Conservation (phyloP, 2,329 filamentous ascomycete genomes). For the Aspergillus arachidicola region DNA sequence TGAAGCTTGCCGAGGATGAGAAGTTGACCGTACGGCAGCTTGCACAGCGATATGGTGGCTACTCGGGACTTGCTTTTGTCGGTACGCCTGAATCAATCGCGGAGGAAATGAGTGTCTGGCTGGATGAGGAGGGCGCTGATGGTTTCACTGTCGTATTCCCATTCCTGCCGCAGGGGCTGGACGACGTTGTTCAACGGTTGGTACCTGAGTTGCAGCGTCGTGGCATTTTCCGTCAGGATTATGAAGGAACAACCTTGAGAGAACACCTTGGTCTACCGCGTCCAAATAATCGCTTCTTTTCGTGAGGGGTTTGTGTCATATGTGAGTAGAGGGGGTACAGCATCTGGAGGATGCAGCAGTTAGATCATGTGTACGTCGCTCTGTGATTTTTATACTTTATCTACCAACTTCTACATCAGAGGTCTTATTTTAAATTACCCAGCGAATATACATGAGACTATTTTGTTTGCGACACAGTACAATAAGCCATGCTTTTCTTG, state of each 20-base stretch:
- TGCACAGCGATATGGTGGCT: slow-evolving; percentile 54
- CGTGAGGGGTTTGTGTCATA: neutral
- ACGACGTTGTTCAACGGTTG: slow-evolving; percentile 51
- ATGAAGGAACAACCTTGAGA: slow-evolving; percentile 55
- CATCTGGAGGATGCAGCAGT: neutral
- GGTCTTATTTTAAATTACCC: neutral
- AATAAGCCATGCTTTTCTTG: neutral
- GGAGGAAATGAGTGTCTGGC: slow-evolving; percentile 53
- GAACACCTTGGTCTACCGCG: slow-evolving; percentile 58
- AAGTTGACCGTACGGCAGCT: slow-evolving; percentile 55
- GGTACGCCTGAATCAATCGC: slow-evolving; percentile 54
- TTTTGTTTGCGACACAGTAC: neutral
- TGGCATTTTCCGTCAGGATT: slow-evolving; percentile 56
- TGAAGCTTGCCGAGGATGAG: slow-evolving; percentile 50
- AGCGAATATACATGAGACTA: neutral
- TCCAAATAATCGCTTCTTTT: slow-evolving; percentile 47
- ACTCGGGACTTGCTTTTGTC: slow-evolving; percentile 55
- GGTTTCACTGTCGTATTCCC: slow-evolving; percentile 57
- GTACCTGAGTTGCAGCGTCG: slow-evolving; percentile 56
- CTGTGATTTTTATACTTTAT: neutral
- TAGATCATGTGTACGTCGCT: neutral
- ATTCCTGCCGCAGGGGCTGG: slow-evolving; percentile 54
- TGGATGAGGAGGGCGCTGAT: slow-evolving; percentile 52
- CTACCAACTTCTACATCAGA: neutral
- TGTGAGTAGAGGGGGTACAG: neutral